These are phyloP conservation scores for Tympanopsis confertula DNA, from an alignment of 2,329 filamentous ascomycete genomes.

Conservation along the genomic window DNA sequence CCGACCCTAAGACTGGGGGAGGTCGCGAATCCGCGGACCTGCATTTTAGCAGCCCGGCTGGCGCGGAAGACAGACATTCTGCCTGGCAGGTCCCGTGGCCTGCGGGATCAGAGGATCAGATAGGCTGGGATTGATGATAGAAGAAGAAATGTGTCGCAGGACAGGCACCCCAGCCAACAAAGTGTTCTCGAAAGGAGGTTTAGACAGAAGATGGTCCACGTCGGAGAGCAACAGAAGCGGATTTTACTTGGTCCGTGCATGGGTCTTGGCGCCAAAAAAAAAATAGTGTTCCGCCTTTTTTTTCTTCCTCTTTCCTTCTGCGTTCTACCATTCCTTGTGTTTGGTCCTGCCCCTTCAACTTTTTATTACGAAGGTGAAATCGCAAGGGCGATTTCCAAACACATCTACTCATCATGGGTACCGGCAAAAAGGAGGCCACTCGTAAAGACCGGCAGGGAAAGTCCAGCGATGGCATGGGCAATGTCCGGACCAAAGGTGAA, in stretches of 20 bases:
- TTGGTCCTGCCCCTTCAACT: conserved; percentile 11
- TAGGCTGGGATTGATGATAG: no score
- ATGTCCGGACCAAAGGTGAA: conserved; percentile 89
- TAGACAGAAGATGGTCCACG: no score
- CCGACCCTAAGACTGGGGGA: conserved; percentile 44
- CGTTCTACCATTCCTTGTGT: conserved; percentile 13
- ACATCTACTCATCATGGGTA: conserved; percentile 52
- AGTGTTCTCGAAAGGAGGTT: no score
- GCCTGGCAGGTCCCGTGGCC: no score
- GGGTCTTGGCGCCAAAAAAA: conserved; percentile 17
- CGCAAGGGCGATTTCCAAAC: conserved; percentile 5
- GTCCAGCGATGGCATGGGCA: conserved; percentile 73
- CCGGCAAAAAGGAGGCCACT: conserved; percentile 79
- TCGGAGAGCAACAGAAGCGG: no score
- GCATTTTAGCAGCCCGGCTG: conserved; percentile 30
- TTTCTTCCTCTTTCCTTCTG: conserved; percentile 11
- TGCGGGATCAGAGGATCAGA: no score
- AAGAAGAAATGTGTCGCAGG: no score
- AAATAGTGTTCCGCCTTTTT: conserved; percentile 17
- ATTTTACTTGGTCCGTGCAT: conserved; percentile 24
- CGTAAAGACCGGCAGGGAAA: conserved; percentile 79
- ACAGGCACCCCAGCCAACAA: no score
- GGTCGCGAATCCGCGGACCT: conserved; percentile 15
- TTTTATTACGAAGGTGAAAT: neutral
- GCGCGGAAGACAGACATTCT: conserved; percentile 10